Base-by-base conservation (phyloP, 179 eudicot genomes). In the Heliamphora pulchella region DNA sequence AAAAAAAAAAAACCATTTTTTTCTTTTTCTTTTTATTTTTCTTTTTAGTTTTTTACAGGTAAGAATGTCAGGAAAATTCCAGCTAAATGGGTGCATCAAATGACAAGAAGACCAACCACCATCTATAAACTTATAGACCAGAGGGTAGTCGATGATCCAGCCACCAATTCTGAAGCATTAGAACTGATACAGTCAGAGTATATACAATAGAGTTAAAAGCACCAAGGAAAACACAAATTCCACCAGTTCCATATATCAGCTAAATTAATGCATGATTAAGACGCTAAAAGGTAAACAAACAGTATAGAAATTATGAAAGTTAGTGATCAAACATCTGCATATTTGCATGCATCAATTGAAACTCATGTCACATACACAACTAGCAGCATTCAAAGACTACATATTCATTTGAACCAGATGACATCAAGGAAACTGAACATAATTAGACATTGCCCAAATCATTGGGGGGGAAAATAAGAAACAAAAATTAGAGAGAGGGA, bases 81-180 rank as follows among this genome's bases (percentile, higher is more conserved):
- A 51, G 9, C 54, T 51, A 51, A 8, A 51, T 8, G 14, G 44
- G 57, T 65, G 43, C 3, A 57, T 43, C 5, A 41, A 4, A 7
- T 69, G 9, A 70, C 41, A 44, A 41, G 17, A 5, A 71, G 43
- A 71, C 74, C 43, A 79, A 69, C 74, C 59, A 53, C 81, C 44
- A 68, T 31, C 39, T 31, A 31, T 31, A 31, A 31, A 17, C 15
- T 65, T 69, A 58, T 14, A 58, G 62, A 58, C n/a, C 9, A 10
- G 11, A 58, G 62, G 17, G 11, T 9, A 69, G 81, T 79, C 68
- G 58, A 47, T 3, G 47, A 58, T 70, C 15, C 20, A 79, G 77
- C 58, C 51, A 71, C 55, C 22, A 17, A 71, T 9, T 3, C 31
- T 5, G 6, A 2, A 17, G 10, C 11, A 5, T 17, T 17, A 71